Percentiles rank a stretch among this genome's conserved stretches.
These are phyloP conservation scores for Fusarium domesticum DNA, from an alignment of 2,329 filamentous ascomycete genomes.

Conservation along the genomic window DNA sequence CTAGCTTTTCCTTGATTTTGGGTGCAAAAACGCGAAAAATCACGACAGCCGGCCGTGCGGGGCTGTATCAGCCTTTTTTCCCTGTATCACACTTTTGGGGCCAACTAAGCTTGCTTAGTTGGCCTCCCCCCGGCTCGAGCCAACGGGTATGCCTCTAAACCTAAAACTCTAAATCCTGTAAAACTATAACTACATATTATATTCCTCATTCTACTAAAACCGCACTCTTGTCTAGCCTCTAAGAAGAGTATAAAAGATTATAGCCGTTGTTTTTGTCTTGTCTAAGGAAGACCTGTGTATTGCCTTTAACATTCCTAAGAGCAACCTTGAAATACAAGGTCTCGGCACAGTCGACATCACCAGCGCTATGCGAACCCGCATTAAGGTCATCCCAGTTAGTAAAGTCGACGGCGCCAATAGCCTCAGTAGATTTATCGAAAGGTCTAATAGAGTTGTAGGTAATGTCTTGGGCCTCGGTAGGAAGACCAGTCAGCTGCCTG, in stretches of 20 bases:
- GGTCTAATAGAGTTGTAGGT: conserved; percentile 25
- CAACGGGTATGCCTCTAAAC: too few species aligned
- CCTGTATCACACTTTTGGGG: too few species aligned
- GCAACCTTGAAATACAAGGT: conserved; percentile 30
- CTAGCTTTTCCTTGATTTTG: too few species aligned
- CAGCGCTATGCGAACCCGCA: conserved; percentile 18
- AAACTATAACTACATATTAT: too few species aligned
- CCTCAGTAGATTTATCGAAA: conserved; percentile 16
- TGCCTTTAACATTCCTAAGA: conserved; percentile 15
- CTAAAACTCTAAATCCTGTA: too few species aligned
- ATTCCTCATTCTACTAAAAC: too few species aligned
- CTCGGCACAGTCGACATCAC: conserved; percentile 27
- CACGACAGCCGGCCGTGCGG: too few species aligned
- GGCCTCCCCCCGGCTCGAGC: too few species aligned
- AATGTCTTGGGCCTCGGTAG: conserved; percentile 16
- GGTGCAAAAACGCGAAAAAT: too few species aligned
- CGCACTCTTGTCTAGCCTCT: too few species aligned
- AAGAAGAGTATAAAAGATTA: conserved; percentile 21
- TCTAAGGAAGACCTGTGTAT: conserved; percentile 30
- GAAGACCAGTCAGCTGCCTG: conserved; percentile 27
- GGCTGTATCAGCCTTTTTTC: too few species aligned
- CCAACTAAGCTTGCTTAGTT: too few species aligned
- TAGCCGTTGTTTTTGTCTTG: conserved; percentile 33
- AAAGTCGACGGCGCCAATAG: conserved; percentile 26
- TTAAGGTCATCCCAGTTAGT: conserved; percentile 28